Base-by-base conservation (phyloP, 192 early-diverging fungal species). In the Rhizophagus clarus region DNA sequence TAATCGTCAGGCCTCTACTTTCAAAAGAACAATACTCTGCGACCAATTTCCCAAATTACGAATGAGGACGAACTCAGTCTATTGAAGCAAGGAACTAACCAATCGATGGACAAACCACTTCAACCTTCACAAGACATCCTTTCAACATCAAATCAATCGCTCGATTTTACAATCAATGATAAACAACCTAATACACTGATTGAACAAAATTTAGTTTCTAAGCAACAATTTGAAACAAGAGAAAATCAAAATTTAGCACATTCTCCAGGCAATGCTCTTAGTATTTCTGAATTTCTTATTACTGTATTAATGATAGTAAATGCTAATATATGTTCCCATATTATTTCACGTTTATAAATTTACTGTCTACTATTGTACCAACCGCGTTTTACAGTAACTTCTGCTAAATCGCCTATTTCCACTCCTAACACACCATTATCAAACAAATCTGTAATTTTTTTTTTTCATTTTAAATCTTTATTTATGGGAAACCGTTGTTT, bases 1-100 rank as follows among this genome's bases (percentile, higher is more conserved):
- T 74, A 47, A 74, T 74, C 72, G 49, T 60, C 72, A 74, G 72
- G 72, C 42, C 72, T 74, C 72, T 74, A 74, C 72, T 74, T 74
- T 74, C 72, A 74, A 74, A 74, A 74, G 72, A 74, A 74, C 49
- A 74, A 74, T 74, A 37, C 72, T n/a, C 29, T 74, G 9, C 72
- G 72, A 26, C 72, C 72, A 15, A 60, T 24, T 28, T 37, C 72
- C 24, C 32, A 37, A 37, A 40, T n/a, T 70, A 37, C 32, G 32
- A 70, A 70, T 40, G 68, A 70, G 11, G 31, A 37, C 34, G 68
- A 37, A 3, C 22, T 37, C 20, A 45, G 26, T 45, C 22, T 37
- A 40, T 10, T 22, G 11, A 56, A 56, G 51, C 31, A n/a, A 37
- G 68, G 45, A 37, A 40, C 31, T 34, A 42, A 70, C 22, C 34